A percentile compares a stretch with the other conserved stretches of the same genome.
Evolutionary conservation across 2,329 filamentous ascomycete genomes (phyloP).

Genomic region (Pseudogymnoascus sp.): DNA sequence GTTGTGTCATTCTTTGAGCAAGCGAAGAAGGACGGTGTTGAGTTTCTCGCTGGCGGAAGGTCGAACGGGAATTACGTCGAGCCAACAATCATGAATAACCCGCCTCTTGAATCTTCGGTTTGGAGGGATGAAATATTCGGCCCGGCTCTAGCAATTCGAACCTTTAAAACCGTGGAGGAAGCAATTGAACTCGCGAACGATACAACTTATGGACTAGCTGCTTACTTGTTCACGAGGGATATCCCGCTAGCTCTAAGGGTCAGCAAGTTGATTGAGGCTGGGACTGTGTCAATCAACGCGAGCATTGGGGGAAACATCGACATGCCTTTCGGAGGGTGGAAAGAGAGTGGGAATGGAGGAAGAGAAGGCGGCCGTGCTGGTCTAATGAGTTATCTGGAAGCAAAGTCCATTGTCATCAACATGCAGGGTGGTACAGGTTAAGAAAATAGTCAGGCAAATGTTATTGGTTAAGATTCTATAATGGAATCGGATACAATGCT

Average conservation of each 20-base stretch:
- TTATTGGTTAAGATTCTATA: not conserved
- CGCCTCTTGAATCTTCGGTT: constrained; percentile 46
- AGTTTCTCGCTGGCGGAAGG: constrained; percentile 45
- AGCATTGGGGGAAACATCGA: constrained; percentile 32
- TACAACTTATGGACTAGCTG: constrained; percentile 54
- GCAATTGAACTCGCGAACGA: constrained; percentile 51
- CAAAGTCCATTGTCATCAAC: not conserved
- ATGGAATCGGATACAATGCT: not conserved
- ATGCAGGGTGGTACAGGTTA: not conserved
- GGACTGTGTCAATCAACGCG: constrained; percentile 60
- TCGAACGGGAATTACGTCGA: constrained; percentile 60
- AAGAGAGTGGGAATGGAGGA: constrained; percentile 67
- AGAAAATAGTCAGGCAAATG: not conserved
- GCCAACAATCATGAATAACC: constrained; percentile 54
- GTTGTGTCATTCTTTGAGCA: constrained; percentile 53
- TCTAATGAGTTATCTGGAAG: not conserved
- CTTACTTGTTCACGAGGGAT: constrained; percentile 61
- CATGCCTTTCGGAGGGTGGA: constrained; percentile 63
- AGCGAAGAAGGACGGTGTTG: constrained; percentile 51
- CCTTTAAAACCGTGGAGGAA: constrained; percentile 58
- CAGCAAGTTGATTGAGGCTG: constrained; percentile 58
- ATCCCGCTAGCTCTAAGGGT: constrained; percentile 56
- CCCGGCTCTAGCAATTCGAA: constrained; percentile 53
- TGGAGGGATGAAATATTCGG: constrained; percentile 54
- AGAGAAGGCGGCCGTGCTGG: not conserved